Conservation (phyloP, 345 rosid species). For the Syzygium aromaticum region DNA sequence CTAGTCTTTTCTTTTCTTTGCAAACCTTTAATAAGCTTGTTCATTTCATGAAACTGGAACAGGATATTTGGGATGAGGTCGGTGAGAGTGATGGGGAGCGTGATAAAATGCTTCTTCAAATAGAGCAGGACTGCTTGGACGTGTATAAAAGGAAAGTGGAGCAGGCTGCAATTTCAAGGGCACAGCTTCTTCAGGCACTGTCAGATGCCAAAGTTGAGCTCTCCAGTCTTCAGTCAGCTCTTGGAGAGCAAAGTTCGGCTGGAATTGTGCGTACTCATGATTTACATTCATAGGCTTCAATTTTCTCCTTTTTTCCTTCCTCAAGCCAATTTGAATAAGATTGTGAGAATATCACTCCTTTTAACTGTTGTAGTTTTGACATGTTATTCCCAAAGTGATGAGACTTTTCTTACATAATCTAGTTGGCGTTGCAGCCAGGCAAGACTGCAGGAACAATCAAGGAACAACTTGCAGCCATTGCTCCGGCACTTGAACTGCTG, state of each 20-base stretch:
- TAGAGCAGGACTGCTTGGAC: slow-evolving; percentile 84
- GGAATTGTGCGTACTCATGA: slow-evolving; percentile 48
- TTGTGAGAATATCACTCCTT: neutral
- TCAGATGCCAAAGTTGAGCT: slow-evolving; percentile 86
- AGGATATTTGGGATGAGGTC: slow-evolving; percentile 99
- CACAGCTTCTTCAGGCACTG: slow-evolving; percentile 72
- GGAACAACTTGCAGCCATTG: slow-evolving; percentile 90
- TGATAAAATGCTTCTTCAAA: slow-evolving; percentile 85
- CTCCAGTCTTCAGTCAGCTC: slow-evolving; percentile 60
- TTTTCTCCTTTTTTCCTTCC: neutral
- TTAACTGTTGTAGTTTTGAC: neutral
- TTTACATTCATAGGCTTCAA: neutral
- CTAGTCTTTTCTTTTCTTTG: neutral
- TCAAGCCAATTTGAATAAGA: neutral
- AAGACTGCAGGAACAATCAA: slow-evolving; percentile 77
- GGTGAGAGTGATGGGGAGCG: slow-evolving; percentile 95
- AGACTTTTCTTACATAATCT: neutral
- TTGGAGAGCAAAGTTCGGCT: slow-evolving; percentile 65
- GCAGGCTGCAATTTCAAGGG: slow-evolving; percentile 72
- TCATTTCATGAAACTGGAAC: neutral
- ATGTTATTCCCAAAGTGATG: neutral
- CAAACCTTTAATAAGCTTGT: neutral
- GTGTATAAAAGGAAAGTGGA: slow-evolving; percentile 92
- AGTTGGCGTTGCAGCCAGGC: slow-evolving; percentile 53
- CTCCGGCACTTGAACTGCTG: slow-evolving; percentile 82